Evolutionary conservation across 2,329 filamentous ascomycete genomes (phyloP).

Genomic region (Penicillium polonicum): DNA sequence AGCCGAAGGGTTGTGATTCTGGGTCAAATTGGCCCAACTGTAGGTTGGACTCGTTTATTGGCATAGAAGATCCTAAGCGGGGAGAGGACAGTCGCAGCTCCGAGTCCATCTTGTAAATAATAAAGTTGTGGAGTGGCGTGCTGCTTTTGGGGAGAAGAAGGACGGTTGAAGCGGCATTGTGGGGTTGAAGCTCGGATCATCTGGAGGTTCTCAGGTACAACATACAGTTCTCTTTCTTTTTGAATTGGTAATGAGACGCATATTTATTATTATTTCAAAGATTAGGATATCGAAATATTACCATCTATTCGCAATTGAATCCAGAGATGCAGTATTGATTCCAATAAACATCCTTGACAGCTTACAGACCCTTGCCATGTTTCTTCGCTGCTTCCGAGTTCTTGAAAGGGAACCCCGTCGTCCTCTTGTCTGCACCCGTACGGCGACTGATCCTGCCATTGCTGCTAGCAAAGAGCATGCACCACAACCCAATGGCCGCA

Average conservation of each 20-base stretch:
- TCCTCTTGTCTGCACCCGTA: conserved; percentile 67
- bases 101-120: conserved; percentile 28
- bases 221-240: background rate
- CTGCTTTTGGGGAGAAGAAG: conserved; percentile 32
- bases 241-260: background rate
- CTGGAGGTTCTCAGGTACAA: background rate
- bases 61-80: conserved; percentile 23
- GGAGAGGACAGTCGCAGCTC: conserved; percentile 21
- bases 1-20: conserved; percentile 29
- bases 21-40: conserved; percentile 23
- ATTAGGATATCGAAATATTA: background rate
- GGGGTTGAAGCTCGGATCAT: conserved; percentile 12
- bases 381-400: conserved; percentile 59
- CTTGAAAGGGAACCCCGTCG: conserved; percentile 63
- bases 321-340: background rate
- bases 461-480: conserved; percentile 57
- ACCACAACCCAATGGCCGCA: conserved; percentile 65
- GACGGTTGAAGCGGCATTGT: conserved; percentile 30
- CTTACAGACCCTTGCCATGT: conserved; percentile 31
- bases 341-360: background rate
- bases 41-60: conserved; percentile 15
- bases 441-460: conserved; percentile 59
- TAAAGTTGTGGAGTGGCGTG: conserved; percentile 17
- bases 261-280: background rate
- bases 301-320: background rate